phyloP scores from a whole-genome alignment of 163 green algal genomes.

The Chloromonas sp. region DNA sequence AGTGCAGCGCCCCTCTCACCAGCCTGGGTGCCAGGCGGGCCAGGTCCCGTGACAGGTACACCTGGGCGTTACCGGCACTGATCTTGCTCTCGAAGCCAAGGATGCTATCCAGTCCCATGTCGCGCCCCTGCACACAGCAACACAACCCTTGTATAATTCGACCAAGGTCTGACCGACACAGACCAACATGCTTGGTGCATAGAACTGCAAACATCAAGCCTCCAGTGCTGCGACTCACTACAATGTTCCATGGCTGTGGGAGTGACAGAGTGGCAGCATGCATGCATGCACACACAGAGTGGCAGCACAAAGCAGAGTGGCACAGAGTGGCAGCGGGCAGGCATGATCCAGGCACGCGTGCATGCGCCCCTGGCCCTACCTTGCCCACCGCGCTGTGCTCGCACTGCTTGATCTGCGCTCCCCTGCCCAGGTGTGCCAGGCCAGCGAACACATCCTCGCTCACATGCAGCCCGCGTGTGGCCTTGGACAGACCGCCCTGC shows the following conservation, averaged over 20 bases:
- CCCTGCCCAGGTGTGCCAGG: slow-evolving; percentile 65
- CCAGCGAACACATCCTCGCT: slow-evolving; percentile 76
- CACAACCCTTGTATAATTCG: neutral
- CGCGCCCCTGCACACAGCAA: slow-evolving; percentile 38
- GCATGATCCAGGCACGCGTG: no score
- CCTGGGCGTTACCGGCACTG: slow-evolving; percentile 69
- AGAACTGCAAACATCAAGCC: no score
- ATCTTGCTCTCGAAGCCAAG: slow-evolving; percentile 81
- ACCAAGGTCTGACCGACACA: no score
- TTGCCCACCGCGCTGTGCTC: slow-evolving; percentile 83
- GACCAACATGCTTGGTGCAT: no score
- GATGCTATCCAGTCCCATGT: slow-evolving; percentile 85
- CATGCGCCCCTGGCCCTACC: slow-evolving; percentile 21
- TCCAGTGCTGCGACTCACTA: no score
- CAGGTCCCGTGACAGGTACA: slow-evolving; percentile 67
- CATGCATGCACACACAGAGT: no score
- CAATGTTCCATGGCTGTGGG: no score
- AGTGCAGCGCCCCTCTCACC: neutral
- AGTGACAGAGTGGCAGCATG: no score
- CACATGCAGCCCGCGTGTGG: slow-evolving; percentile 55
- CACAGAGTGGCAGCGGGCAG: neutral
- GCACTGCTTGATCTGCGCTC: slow-evolving; percentile 67
- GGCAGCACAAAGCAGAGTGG: neutral
- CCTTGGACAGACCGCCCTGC: slow-evolving; percentile 24
- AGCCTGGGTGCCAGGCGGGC: slow-evolving; percentile 59